Evolutionary conservation across 306 rosid genomes (phyloP), one percentile per base, ranked within the genome.

Genomic region (Benincasa hispida): DNA sequence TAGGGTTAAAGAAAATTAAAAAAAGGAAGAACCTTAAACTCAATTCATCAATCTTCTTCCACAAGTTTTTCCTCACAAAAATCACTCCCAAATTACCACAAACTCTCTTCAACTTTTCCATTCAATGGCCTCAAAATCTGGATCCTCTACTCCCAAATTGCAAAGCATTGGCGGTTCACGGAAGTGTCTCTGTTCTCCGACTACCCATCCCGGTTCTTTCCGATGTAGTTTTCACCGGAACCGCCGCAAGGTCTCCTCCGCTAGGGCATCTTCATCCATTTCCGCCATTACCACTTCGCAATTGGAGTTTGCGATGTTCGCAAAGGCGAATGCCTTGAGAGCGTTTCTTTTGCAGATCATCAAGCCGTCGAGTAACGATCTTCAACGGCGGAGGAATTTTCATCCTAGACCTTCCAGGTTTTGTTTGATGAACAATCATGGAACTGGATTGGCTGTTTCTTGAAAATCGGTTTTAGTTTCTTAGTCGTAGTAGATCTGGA

Each of bases 351-450:
- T 37, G 18, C 79, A 70, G 54, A 72, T 77, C 50, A 69, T 76
- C 60, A 81, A 74, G 35, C 78, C 81, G 8, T 54, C 84, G 0
- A 30, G 47, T 76, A 51, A 62, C 17, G 75, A 73, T 69, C 78
- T 56, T 62, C 84, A 41, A 57, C 25, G 84, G 22, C 68, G 69
- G 45, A 81, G 53, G 54, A 77, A 77, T 42, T 81, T 77, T 57
- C 67, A 24, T 72, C 81, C 84, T 19, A 77, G 21, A 45, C 84
- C 84, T n/a, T 59, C 84, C 68, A 81, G 84, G 78, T 81, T 81
- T 47, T 54, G 72, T 30, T 47, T 60, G 42, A 79, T 79, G 78
- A 73, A 73, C 42, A 3, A 28, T 68, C 67, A 51, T 74, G 57
- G 45, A 59, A 21, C 42, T 32, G 66, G 66, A 35, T 58, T 79